These are phyloP conservation scores for Kalaharituber pfeilii DNA, from an alignment of 2,329 filamentous ascomycete genomes.

Conservation along the genomic window DNA sequence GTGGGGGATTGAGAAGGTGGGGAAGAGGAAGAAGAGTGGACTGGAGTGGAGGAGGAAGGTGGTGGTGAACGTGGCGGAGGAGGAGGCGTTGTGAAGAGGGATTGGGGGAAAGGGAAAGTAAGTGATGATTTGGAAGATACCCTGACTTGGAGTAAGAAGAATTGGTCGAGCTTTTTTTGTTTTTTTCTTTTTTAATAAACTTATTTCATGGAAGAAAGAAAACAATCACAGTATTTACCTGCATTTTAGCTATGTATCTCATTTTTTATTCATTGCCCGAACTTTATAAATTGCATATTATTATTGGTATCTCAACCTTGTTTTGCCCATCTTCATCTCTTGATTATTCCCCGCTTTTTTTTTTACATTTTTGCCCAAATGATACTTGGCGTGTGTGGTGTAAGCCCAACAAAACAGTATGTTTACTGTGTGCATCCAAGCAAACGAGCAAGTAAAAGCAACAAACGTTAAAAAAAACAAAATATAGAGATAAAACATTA, in stretches of 20 bases:
- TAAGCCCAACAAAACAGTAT: not conserved
- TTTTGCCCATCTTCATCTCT: not conserved
- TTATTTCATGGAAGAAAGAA: not conserved
- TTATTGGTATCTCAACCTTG: not conserved
- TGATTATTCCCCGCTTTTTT: too few species aligned
- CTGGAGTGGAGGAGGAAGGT: constrained; percentile 25
- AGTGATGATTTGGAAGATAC: constrained; percentile 2
- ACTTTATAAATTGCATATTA: not conserved
- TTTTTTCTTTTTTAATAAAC: not conserved
- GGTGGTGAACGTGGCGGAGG: constrained; percentile 29
- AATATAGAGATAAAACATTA: not conserved
- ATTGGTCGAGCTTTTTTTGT: not conserved
- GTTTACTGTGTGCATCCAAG: not conserved
- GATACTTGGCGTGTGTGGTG: too few species aligned
- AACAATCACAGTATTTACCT: not conserved
- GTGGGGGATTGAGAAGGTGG: constrained; percentile 36
- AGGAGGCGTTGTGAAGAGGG: too few species aligned
- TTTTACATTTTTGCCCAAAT: too few species aligned
- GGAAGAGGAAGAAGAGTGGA: constrained; percentile 46
- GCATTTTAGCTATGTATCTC: not conserved
- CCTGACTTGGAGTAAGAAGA: not conserved
- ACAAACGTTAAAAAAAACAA: not conserved
- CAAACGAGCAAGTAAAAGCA: not conserved
- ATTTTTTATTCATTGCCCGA: not conserved
- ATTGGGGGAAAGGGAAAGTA: too few species aligned